Conservation (phyloP, 2,329 filamentous ascomycete species). For the Trichoderma hamatum region DNA sequence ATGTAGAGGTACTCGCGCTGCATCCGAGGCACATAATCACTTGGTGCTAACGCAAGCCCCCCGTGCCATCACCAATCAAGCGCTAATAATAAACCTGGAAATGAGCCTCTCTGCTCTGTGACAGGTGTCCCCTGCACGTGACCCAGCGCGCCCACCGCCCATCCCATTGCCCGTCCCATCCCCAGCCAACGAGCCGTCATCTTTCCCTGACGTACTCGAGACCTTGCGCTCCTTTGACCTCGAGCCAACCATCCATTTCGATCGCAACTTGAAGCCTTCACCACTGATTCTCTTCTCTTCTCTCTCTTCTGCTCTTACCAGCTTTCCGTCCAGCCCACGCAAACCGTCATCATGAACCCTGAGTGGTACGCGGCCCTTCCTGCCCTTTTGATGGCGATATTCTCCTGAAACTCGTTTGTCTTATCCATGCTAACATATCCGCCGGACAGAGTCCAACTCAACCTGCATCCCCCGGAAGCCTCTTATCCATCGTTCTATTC, state of each 20-base stretch:
- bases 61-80: constrained; percentile 24
- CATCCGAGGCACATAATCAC: not conserved
- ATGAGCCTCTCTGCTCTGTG: constrained; percentile 19
- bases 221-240: constrained; percentile 36
- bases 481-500: not conserved
- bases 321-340: constrained; percentile 33
- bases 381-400: constrained; percentile 34
- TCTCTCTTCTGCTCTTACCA: constrained; percentile 33
- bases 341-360: constrained; percentile 75
- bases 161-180: constrained; percentile 18
- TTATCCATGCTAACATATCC: constrained; percentile 33
- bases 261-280: constrained; percentile 10
- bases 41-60: constrained; percentile 18
- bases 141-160: constrained; percentile 29
- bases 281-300: constrained; percentile 19
- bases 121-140: constrained; percentile 20
- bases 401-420: constrained; percentile 35
- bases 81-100: constrained; percentile 13
- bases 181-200: constrained; percentile 28
- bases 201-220: constrained; percentile 42
- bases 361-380: constrained; percentile 72
- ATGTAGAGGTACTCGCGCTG: not conserved
- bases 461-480: not conserved
- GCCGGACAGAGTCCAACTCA: constrained; percentile 33
- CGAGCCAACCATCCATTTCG: constrained; percentile 25